Evolutionary conservation across 495 filamentous ascomycete species (phyloP), one percentile per base, ranked within the genome.

Genomic region (Penicillium ochrochloron): DNA sequence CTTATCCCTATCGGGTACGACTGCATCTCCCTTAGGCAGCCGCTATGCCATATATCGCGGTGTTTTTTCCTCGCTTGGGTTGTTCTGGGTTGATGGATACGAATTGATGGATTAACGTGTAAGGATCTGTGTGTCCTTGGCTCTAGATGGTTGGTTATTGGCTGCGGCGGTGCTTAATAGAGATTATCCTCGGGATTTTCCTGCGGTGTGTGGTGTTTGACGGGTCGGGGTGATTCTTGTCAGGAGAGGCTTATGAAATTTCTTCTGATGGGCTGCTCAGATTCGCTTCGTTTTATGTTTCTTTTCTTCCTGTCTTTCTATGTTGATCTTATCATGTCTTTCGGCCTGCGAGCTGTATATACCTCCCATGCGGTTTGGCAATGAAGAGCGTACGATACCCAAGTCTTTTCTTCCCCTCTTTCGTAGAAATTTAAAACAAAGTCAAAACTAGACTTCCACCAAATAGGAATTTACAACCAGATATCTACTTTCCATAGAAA

Each of bases 341-440:
- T 74, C 68, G 56, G 67, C 71, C 70, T 75, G 69, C 73, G 70
- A 69, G 73, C 70, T 82, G 79, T 82, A 80, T 78, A 82, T 82
- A 82, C 71, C 77, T 75, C 66, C 70, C 57, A 62, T 70, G 73
- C 73, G 70, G 73, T 76, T 72, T 77, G 70, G 66, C 70, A 76
- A 78, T 78, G 74, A 77, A 75, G 74, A 79, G 74, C 75, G 75
- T 79, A 75, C 72, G 71, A 77, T 80, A 76, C 77, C 75, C 75
- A 69, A 42, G 50, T 58, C 19, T 29, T 37, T 33, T 23, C 19
- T 27, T 21, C 53, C 10, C 1, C 2, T 56, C 4, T 56, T 15
- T 37, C 15, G n/a, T 34, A 34, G 21, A 35, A 31, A 31, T 29
- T 31, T 31, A 3, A 29, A 51, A 19, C 7, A n/a, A 31, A 52